A percentile compares a stretch with the other conserved stretches of the same genome.
phyloP scores from a whole-genome alignment of 176 grass and related monocot species.

The Oryza punctata region DNA sequence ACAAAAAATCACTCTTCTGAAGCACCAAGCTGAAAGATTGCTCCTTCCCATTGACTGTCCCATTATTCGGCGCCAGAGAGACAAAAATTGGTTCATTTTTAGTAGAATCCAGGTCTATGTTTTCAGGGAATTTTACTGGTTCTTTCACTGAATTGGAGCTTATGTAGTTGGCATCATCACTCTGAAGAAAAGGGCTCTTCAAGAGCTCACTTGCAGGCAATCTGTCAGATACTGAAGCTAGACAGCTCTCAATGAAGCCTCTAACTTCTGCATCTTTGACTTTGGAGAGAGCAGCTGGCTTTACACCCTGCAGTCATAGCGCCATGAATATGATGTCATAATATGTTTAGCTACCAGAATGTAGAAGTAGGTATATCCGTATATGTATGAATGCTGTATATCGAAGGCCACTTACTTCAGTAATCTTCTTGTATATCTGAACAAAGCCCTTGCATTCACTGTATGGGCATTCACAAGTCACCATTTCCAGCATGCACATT shows the following conservation, averaged over 20 bases:
- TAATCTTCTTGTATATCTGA: slow-evolving; percentile 63
- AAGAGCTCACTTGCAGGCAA: slow-evolving; percentile 42
- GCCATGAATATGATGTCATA: neutral
- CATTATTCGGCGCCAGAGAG: slow-evolving; percentile 32
- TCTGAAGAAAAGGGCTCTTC: slow-evolving; percentile 47
- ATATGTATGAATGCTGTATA: neutral
- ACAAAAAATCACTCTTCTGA: slow-evolving; percentile 31
- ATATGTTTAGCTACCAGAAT: neutral
- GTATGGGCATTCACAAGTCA: slow-evolving; percentile 66
- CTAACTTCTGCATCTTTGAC: slow-evolving; percentile 50
- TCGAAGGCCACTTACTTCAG: slow-evolving; percentile 39
- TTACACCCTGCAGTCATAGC: slow-evolving; percentile 42
- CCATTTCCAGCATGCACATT: slow-evolving; percentile 68
- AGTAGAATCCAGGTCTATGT: neutral
- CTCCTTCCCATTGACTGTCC: slow-evolving; percentile 13
- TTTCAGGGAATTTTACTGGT: neutral
- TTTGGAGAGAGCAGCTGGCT: slow-evolving; percentile 56
- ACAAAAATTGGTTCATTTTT: slow-evolving; percentile 20
- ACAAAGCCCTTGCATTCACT: slow-evolving; percentile 47
- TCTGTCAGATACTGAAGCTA: slow-evolving; percentile 46
- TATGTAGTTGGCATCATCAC: slow-evolving; percentile 19
- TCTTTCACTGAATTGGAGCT: neutral
- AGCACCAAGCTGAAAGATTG: slow-evolving; percentile 23
- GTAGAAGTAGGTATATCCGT: neutral
- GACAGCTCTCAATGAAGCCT: slow-evolving; percentile 51